Base-by-base conservation (phyloP, 2,329 filamentous ascomycete species). In the Nannizziopsis barbatae region DNA sequence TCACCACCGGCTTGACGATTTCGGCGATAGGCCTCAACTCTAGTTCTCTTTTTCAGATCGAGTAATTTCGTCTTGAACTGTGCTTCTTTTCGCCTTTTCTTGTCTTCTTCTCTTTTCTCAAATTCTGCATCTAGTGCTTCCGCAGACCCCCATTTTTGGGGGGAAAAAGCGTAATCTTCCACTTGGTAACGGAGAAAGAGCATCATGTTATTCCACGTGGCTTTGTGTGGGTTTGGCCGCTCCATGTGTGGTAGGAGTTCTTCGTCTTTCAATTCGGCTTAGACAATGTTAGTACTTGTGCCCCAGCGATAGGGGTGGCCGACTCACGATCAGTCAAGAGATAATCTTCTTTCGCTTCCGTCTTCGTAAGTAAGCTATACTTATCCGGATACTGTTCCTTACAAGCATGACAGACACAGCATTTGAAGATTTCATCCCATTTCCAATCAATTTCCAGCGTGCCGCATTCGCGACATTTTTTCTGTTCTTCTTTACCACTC, bases 121-220 rank as follows among this genome's bases (percentile, higher is more conserved):
- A 92, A 96, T 67, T 96, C 90, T 4, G 77, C 86, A 62, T 96
- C 92, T 3, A 96, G 70, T 0, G 82, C 84, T 60, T 92, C 88
- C 0, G 85, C 68, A 0, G 83, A 87, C 0, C 92, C 92, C 92
- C 92, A 98, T 69, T 95, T 95, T 55, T 79, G 80, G 1, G 75
- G 66, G 0, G 71, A 79, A 58, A 96, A 83, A 0, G 90, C 92
- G 62, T 95, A 95, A 49, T 88, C 87, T 62, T 98, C 92, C 1
- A 98, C 86, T 62, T 98, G 92, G 52, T 80, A 93, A 0, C 92
- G 83, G 17, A 98, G 73, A 63, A 92, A 98, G 2, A 98, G 76
- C 83, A 95, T 95, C 92, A 98, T 98, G 71, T 94, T 87, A 65
- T 95, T 88, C 86, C 88, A 98, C 50, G 89, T 88, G 0, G 84